phyloP scores from a whole-genome alignment of 306 rosid genomes.

The Prunus padus region DNA sequence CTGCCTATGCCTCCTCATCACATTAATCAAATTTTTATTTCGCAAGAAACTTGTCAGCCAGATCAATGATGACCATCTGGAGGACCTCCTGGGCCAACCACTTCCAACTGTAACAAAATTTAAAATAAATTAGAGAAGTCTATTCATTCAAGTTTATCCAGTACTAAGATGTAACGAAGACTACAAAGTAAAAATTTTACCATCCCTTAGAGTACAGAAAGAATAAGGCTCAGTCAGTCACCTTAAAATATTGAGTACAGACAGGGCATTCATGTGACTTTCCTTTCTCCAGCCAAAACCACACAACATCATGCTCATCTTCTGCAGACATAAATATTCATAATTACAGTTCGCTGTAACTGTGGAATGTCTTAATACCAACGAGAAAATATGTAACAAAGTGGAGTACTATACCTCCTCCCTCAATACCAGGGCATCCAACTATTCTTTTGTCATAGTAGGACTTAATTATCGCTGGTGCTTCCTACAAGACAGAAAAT shows the following conservation, averaged over 20 bases:
- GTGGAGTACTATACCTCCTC: conserved; percentile 30
- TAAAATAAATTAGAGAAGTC: background rate
- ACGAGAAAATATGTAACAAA: background rate
- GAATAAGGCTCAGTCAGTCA: conserved; percentile 3
- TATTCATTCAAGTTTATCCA: background rate
- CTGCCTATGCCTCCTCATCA: conserved; percentile 6
- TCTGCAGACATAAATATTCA: conserved; percentile 18
- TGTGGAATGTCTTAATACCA: background rate
- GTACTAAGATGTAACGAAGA: background rate
- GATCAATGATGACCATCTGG: conserved; percentile 41
- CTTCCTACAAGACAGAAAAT: conserved; percentile 31
- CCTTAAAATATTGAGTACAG: conserved; percentile 47
- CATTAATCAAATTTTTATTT: conserved; percentile 11
- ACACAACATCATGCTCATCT: conserved; percentile 57
- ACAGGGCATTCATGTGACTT: conserved; percentile 48
- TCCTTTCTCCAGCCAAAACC: conserved; percentile 58
- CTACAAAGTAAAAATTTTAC: background rate
- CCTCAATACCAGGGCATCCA: conserved; percentile 56
- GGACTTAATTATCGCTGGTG: conserved; percentile 46
- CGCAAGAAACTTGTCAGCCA: conserved; percentile 11
- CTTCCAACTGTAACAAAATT: conserved; percentile 36
- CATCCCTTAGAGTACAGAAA: background rate
- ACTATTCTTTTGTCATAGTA: conserved; percentile 44
- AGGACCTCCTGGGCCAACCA: conserved; percentile 47
- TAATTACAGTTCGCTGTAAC: background rate